phyloP scores from a whole-genome alignment of 345 rosid species.

The Citrus australasica region DNA sequence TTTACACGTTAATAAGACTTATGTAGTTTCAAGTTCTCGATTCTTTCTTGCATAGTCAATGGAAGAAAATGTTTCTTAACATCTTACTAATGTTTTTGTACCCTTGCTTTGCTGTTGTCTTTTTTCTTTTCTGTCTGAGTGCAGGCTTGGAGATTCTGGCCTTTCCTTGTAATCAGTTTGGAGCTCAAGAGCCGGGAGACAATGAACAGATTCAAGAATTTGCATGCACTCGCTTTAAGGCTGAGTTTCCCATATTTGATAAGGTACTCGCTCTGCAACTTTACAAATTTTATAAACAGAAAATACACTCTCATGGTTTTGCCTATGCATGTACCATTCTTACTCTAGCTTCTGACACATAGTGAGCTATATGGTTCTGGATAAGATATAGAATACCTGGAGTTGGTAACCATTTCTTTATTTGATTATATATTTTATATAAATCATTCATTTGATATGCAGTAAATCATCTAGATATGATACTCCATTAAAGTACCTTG shows the following conservation, averaged over 20 bases:
- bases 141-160: slow-evolving; percentile 87
- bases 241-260: slow-evolving; percentile 89
- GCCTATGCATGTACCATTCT: neutral
- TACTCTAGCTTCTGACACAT: neutral
- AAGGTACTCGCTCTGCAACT: slow-evolving; percentile 41
- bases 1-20: neutral
- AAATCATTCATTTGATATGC: neutral
- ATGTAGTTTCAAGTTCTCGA: neutral
- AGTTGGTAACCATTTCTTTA: neutral
- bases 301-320: neutral
- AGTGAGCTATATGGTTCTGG: neutral
- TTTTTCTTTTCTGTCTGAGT: neutral
- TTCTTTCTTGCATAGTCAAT: neutral
- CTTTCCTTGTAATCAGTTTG: slow-evolving; percentile 93
- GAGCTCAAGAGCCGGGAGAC: slow-evolving; percentile 79
- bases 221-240: slow-evolving; percentile 91
- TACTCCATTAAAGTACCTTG: neutral
- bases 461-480: no score
- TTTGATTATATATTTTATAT: no score
- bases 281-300: neutral
- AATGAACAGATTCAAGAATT: slow-evolving; percentile 70
- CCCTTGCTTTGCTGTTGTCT: no score
- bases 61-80: neutral
- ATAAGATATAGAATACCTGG: neutral
- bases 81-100: no score